A percentile compares a stretch with the other conserved stretches of the same genome.
Evolutionary conservation across 2,329 filamentous ascomycete genomes (phyloP).

Genomic region (Ciborinia camelliae): DNA sequence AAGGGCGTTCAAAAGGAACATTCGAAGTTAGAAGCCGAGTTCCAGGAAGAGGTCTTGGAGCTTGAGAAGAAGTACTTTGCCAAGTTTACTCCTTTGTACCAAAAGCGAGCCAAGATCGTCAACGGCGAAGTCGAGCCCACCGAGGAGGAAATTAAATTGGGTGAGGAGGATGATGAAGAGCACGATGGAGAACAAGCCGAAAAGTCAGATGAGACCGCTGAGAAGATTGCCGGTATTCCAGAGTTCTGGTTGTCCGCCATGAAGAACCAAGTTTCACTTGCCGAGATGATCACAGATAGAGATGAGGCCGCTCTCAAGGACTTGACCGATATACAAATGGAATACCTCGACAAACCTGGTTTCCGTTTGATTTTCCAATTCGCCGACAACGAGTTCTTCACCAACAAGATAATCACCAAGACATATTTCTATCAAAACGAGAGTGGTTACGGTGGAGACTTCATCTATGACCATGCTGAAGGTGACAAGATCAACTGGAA

Average conservation of each 20-base stretch:
- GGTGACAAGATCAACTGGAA: slow-evolving; percentile 99
- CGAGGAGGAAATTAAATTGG: slow-evolving; percentile 80
- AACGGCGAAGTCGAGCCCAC: slow-evolving; percentile 85
- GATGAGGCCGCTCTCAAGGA: slow-evolving; percentile 92
- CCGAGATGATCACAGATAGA: slow-evolving; percentile 97
- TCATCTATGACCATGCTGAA: slow-evolving; percentile 99
- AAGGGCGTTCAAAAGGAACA: slow-evolving; percentile 99
- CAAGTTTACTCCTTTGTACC: slow-evolving; percentile 96
- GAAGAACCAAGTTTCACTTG: slow-evolving; percentile 98
- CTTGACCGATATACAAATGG: slow-evolving; percentile 93
- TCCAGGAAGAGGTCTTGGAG: slow-evolving; percentile 96
- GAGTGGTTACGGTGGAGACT: slow-evolving; percentile 96
- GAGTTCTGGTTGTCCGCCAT: slow-evolving; percentile 99
- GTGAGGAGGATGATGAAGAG: slow-evolving; percentile 70
- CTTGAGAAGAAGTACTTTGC: slow-evolving; percentile 99
- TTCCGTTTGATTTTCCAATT: slow-evolving; percentile 99
- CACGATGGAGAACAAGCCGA: slow-evolving; percentile 51
- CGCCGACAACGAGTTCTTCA: slow-evolving; percentile 91
- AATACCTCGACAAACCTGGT: slow-evolving; percentile 96
- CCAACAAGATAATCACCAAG: slow-evolving; percentile 95
- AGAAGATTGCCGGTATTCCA: slow-evolving; percentile 72
- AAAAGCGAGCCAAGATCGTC: slow-evolving; percentile 90
- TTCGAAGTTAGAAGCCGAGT: slow-evolving; percentile 95
- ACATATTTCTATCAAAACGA: slow-evolving; percentile 99
- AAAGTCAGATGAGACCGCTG: slow-evolving; percentile 48